Evolutionary conservation across 495 filamentous ascomycete genomes (phyloP).

Genomic region (Penicillium lividum): DNA sequence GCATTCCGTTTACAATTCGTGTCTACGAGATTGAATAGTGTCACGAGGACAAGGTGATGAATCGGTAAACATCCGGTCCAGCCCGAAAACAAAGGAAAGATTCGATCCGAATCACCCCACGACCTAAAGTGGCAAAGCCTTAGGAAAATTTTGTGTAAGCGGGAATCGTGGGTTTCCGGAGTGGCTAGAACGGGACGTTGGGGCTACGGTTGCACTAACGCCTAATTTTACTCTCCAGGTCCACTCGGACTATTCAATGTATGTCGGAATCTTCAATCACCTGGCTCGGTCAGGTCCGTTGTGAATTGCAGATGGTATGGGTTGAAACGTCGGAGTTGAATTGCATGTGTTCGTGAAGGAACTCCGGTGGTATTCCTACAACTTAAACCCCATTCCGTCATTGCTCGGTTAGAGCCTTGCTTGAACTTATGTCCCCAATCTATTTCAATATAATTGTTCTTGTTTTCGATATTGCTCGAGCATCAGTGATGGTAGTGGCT

Average conservation of each 20-base stretch:
- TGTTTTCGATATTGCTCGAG: background rate
- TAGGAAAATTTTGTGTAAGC: background rate
- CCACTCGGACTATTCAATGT: background rate
- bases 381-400: background rate
- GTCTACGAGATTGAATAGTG: background rate
- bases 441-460: background rate
- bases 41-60: slow-evolving; percentile 7
- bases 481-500: background rate
- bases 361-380: background rate
- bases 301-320: background rate
- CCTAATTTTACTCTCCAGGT: background rate
- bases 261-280: background rate
- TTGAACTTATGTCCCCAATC: background rate
- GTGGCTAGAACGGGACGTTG: slow-evolving; percentile 6
- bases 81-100: slow-evolving; percentile 12
- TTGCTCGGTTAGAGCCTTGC: background rate
- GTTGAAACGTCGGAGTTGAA: background rate
- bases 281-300: background rate
- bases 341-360: background rate
- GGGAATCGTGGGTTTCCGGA: slow-evolving; percentile 11
- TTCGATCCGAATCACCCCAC: slow-evolving; percentile 32
- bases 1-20: slow-evolving; percentile 15
- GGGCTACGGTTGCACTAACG: slow-evolving; percentile 11
- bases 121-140: slow-evolving; percentile 10
- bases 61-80: slow-evolving; percentile 8